Evolutionary conservation across 768 basidiomycete species (phyloP).

Genomic region (Coprinopsis strossmayeri): DNA sequence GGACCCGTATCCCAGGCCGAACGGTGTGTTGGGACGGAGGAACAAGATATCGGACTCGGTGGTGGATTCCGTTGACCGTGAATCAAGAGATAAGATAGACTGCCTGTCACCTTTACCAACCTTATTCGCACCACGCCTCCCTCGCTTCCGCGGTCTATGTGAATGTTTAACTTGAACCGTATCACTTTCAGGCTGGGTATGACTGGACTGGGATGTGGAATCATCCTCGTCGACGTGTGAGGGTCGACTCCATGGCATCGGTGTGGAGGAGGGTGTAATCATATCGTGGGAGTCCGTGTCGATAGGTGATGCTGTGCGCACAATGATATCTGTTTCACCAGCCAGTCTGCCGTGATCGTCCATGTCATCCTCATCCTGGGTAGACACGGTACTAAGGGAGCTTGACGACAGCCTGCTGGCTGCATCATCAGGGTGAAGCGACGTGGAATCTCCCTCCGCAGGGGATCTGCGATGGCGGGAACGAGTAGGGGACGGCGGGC

Average conservation of each 20-base stretch:
- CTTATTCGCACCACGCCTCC: not conserved
- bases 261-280: too few relatives aligned
- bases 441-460: not conserved
- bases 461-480: not conserved
- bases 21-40: not conserved
- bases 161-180: too few relatives aligned
- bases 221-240: too few relatives aligned
- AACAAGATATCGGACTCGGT: not conserved
- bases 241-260: too few relatives aligned
- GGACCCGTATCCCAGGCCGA: not conserved
- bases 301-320: too few relatives aligned
- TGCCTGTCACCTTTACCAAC: not conserved
- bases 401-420: not conserved
- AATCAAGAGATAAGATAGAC: slow-evolving; percentile 1
- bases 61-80: not conserved
- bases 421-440: not conserved
- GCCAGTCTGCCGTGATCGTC: too few relatives aligned
- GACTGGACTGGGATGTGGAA: too few relatives aligned
- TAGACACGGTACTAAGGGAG: not conserved
- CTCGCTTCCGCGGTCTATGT: not conserved
- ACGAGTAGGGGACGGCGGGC: not conserved
- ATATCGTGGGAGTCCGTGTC: too few relatives aligned
- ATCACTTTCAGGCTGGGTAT: too few relatives aligned
- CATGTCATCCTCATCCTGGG: too few relatives aligned
- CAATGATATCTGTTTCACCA: too few relatives aligned